phyloP scores from a whole-genome alignment of 305 asterid species.

The Withania somnifera region DNA sequence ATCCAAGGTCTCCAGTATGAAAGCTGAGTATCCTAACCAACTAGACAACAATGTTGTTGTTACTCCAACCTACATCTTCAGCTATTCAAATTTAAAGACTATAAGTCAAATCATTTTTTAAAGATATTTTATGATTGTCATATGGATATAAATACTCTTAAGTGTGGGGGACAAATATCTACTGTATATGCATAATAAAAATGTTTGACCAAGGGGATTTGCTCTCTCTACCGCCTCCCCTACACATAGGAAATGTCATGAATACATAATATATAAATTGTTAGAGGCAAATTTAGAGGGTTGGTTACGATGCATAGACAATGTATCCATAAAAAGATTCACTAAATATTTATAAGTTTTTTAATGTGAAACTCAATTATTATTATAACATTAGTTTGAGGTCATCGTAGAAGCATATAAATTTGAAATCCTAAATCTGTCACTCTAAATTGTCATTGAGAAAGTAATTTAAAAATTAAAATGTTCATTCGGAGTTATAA shows the following conservation, averaged over 20 bases:
- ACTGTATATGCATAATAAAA: not conserved
- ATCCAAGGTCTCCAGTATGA: constrained; percentile 44
- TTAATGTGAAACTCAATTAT: too few species aligned
- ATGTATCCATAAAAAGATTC: not conserved
- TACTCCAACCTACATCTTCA: fast-evolving
- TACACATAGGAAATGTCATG: not conserved
- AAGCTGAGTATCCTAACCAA: constrained; percentile 47
- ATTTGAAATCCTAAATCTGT: not conserved
- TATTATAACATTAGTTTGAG: too few species aligned
- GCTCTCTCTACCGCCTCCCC: not conserved
- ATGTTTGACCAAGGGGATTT: not conserved
- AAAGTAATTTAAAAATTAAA: too few species aligned
- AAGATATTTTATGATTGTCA: not conserved
- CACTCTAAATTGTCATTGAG: too few species aligned
- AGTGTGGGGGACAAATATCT: not conserved
- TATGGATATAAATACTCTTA: not conserved
- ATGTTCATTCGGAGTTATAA: too few species aligned
- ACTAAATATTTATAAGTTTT: too few species aligned
- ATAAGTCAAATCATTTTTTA: not conserved
- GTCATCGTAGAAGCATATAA: not conserved
- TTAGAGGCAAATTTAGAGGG: too few species aligned
- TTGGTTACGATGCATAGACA: too few species aligned
- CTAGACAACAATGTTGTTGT: constrained; percentile 12
- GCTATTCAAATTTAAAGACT: not conserved
- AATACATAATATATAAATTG: too few species aligned